These are phyloP conservation scores for Persicaria tinctoria DNA, from an alignment of 148 eudicot species.

Conservation along the genomic window DNA sequence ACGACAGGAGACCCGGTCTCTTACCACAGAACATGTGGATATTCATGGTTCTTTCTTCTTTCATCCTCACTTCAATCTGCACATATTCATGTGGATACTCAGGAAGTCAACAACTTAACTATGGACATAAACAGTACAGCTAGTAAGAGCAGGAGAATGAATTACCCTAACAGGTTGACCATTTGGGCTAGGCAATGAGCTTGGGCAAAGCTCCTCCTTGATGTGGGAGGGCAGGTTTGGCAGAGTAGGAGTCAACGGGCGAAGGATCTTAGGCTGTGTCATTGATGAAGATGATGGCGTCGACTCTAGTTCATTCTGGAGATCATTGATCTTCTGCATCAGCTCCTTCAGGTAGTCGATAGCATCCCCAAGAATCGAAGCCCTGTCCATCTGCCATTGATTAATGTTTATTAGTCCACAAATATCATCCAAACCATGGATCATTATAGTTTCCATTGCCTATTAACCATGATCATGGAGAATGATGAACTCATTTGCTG, in stretches of 20 bases:
- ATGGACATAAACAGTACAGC: not conserved
- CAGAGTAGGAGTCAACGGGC: constrained; percentile 73
- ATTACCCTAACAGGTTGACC: constrained; percentile 79
- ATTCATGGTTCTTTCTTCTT: constrained; percentile 82
- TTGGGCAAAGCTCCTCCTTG: constrained; percentile 80
- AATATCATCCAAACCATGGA: too few species aligned
- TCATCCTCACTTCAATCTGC: constrained; percentile 83
- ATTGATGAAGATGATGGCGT: constrained; percentile 45
- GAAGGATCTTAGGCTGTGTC: constrained; percentile 51
- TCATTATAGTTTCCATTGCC: too few species aligned
- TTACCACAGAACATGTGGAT: constrained; percentile 92
- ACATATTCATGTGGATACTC: not conserved
- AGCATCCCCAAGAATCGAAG: constrained; percentile 88
- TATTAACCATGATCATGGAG: too few species aligned
- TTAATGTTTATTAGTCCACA: not conserved
- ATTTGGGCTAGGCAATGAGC: constrained; percentile 64
- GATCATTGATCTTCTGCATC: constrained; percentile 73
- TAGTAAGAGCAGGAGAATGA: not conserved
- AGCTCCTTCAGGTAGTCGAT: constrained; percentile 77
- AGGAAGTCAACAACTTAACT: not conserved
- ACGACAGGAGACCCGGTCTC: constrained; percentile 73
- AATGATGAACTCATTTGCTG: too few species aligned
- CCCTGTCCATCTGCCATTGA: constrained; percentile 69
- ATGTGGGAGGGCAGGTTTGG: constrained; percentile 55
- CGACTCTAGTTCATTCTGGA: constrained; percentile 69